phyloP scores from a whole-genome alignment of 148 eudicot genomes.

The Talinum fruticosum region DNA sequence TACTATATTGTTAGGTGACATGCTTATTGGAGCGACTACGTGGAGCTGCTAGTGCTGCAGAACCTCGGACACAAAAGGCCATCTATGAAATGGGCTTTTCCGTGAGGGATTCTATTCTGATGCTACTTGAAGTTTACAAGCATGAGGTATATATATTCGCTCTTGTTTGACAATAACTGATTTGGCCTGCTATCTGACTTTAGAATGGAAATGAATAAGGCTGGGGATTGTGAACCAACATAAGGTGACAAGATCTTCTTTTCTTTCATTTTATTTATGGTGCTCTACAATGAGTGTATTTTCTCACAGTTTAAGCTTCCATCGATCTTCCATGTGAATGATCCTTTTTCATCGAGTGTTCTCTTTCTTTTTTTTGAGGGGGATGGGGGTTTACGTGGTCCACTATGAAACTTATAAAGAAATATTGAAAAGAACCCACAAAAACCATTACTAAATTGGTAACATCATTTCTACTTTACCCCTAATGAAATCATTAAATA shows the following conservation, averaged over 20 bases:
- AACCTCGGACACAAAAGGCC: constrained; percentile 89
- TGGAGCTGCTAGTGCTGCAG: constrained; percentile 91
- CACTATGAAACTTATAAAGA: too few relatives aligned
- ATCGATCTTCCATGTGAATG: too few relatives aligned
- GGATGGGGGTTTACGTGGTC: too few relatives aligned
- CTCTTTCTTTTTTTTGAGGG: too few relatives aligned
- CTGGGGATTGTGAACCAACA: neutral
- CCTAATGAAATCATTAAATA: too few relatives aligned
- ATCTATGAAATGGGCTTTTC: constrained; percentile 84
- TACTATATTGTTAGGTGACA: constrained; percentile 51
- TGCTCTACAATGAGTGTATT: neutral
- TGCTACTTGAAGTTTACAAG: constrained; percentile 77
- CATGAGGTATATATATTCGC: constrained; percentile 59
- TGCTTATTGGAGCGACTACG: constrained; percentile 94
- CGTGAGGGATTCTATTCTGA: constrained; percentile 61
- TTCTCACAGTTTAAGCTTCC: too few relatives aligned
- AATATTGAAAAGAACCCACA: too few relatives aligned
- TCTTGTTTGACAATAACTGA: neutral
- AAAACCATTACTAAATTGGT: too few relatives aligned
- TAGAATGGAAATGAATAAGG: neutral
- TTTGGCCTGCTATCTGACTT: neutral
- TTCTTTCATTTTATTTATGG: neutral
- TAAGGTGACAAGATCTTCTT: neutral
- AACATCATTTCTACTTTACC: too few relatives aligned
- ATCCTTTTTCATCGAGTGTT: too few relatives aligned